A percentile compares a stretch with the other conserved stretches of the same genome.
Evolutionary conservation across 345 rosid species (phyloP).

Genomic region (Durio zibethinus): DNA sequence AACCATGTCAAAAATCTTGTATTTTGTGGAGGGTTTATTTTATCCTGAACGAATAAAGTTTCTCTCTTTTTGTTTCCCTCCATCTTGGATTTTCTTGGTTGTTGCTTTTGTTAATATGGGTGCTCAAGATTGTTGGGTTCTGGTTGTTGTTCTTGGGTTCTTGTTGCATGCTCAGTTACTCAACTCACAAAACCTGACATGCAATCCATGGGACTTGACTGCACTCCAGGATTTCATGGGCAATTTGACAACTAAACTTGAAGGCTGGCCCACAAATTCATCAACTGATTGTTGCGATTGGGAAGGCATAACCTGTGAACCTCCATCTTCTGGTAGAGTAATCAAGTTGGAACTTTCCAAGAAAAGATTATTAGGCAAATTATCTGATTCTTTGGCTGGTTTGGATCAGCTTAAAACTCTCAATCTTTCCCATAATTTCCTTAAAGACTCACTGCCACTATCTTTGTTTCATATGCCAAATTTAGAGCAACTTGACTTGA

Average conservation of each 20-base stretch:
- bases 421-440: slow-evolving; percentile 55
- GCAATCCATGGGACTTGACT: slow-evolving; percentile 45
- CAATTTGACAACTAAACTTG: slow-evolving; percentile 36
- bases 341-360: slow-evolving; percentile 37
- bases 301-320: slow-evolving; percentile 54
- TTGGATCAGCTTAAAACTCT: slow-evolving; percentile 48
- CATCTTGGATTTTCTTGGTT: neutral
- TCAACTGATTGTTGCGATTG: slow-evolving; percentile 56
- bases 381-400: slow-evolving; percentile 46
- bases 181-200: slow-evolving; percentile 39
- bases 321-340: slow-evolving; percentile 44
- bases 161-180: slow-evolving; percentile 27
- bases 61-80: neutral
- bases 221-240: slow-evolving; percentile 45
- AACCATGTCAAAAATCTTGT: slow-evolving; percentile 11
- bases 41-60: neutral
- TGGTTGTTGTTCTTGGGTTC: slow-evolving; percentile 34
- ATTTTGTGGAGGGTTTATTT: slow-evolving; percentile 17
- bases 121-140: slow-evolving; percentile 31
- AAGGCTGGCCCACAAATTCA: slow-evolving; percentile 36
- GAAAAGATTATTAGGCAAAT: slow-evolving; percentile 40
- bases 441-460: slow-evolving; percentile 44
- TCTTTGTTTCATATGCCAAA: slow-evolving; percentile 44
- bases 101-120: slow-evolving; percentile 37
- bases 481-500: slow-evolving; percentile 53